These are phyloP conservation scores for Postia placenta DNA, from an alignment of 768 basidiomycete species.

Conservation along the genomic window DNA sequence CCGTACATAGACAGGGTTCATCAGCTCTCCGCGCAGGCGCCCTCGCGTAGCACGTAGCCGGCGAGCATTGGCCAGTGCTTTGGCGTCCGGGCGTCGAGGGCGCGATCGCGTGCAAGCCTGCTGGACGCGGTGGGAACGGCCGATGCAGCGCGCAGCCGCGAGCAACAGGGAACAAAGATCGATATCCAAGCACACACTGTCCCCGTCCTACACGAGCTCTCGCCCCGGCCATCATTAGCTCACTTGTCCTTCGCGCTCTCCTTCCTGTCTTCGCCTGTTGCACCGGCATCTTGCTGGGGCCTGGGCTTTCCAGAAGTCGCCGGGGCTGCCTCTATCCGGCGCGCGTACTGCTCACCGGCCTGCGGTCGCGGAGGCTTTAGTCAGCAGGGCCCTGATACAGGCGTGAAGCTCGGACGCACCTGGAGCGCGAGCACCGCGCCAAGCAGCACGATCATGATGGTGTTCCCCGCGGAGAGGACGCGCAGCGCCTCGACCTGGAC, in stretches of 20 bases:
- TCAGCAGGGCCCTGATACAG: background rate
- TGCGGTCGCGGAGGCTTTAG: conserved; percentile 15
- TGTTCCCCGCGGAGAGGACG: conserved; percentile 81
- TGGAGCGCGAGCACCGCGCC: conserved; percentile 64
- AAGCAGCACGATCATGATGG: conserved; percentile 69
- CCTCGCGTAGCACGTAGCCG: background rate
- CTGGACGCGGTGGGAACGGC: background rate
- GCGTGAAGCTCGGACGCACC: conserved; percentile 38
- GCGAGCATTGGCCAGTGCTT: background rate
- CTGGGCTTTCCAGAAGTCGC: conserved; percentile 16
- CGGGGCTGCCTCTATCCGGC: conserved; percentile 35
- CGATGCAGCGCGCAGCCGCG: background rate
- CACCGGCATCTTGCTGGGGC: conserved; percentile 4
- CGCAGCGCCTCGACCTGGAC: conserved; percentile 77
- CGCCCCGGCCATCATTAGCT: background rate
- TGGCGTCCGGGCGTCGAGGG: background rate
- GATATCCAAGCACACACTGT: background rate
- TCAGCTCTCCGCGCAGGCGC: too few species aligned
- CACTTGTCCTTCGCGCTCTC: conserved; percentile 24
- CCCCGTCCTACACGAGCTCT: background rate
- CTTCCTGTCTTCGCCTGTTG: conserved; percentile 11
- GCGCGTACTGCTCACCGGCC: conserved; percentile 44
- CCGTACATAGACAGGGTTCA: too few species aligned
- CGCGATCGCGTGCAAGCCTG: background rate
- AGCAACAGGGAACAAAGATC: background rate